Evolutionary conservation across 2,329 filamentous ascomycete genomes (phyloP).

Genomic region (Trichoderma harzianum): DNA sequence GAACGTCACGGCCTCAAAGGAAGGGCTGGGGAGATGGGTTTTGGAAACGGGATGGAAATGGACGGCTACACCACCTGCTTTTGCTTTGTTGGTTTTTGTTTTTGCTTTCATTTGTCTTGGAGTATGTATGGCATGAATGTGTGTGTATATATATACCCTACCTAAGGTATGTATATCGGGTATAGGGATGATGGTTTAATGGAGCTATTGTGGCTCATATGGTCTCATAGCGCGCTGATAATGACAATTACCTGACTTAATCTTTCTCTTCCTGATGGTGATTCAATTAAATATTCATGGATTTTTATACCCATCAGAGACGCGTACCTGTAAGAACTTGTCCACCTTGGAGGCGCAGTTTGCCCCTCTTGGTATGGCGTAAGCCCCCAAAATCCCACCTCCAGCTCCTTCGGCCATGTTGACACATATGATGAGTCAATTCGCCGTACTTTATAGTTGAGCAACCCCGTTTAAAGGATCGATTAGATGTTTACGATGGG

Average conservation of each 20-base stretch:
- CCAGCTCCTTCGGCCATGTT: not conserved
- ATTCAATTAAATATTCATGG: not conserved
- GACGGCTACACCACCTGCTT: not conserved
- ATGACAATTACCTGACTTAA: not conserved
- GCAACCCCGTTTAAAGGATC: not conserved
- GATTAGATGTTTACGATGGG: not conserved
- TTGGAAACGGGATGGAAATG: not conserved
- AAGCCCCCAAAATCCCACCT: not conserved
- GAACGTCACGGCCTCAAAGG: not conserved
- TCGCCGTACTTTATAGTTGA: not conserved
- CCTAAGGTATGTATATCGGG: not conserved
- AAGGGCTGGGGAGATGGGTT: not conserved
- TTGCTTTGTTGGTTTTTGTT: not conserved
- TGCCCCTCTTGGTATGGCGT: not conserved
- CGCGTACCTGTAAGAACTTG: not conserved
- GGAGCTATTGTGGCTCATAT: not conserved
- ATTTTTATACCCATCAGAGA: not conserved
- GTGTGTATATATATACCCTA: not conserved
- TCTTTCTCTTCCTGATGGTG: not conserved
- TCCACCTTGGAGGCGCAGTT: not conserved
- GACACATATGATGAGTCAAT: not conserved
- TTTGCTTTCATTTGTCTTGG: not conserved
- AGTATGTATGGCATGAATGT: not conserved
- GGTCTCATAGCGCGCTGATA: not conserved
- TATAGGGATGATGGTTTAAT: not conserved